Evolutionary conservation across 768 basidiomycete species (phyloP).

Genomic region (Melanogaster broomeanus): DNA sequence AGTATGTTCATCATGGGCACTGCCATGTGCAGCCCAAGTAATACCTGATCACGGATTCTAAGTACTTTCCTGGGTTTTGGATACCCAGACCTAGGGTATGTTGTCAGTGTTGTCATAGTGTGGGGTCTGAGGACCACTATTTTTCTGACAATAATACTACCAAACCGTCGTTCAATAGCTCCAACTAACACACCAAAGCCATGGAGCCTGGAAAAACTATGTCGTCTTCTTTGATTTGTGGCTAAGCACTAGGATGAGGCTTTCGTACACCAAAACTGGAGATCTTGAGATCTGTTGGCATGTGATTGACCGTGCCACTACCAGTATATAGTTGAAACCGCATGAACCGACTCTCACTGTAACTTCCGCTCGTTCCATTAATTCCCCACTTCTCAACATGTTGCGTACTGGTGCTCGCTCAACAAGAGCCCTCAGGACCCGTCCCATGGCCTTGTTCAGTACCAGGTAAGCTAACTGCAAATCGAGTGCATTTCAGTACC

Average conservation of each 20-base stretch:
- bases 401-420: constrained; percentile 24
- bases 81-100: too few species aligned
- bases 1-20: constrained; percentile 21
- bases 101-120: too few species aligned
- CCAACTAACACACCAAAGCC: too few species aligned
- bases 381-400: constrained; percentile 13
- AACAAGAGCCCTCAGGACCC: constrained; percentile 8
- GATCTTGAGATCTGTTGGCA: constrained; percentile 8
- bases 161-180: too few species aligned
- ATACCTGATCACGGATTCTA: too few species aligned
- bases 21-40: constrained; percentile 14
- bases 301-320: constrained; percentile 26
- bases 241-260: too few species aligned
- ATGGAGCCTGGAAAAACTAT: too few species aligned
- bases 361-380: neutral
- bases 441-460: neutral
- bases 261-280: constrained; percentile 4
- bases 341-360: neutral
- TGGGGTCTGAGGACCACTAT: too few species aligned
- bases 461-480: constrained; percentile 15
- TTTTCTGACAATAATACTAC: too few species aligned
- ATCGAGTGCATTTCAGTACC: neutral
- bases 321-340: neutral
- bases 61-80: too few species aligned
- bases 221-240: too few species aligned